Evolutionary conservation across 73 alveolate genomes (phyloP).

Genomic region (Paramecium sonneborni): DNA sequence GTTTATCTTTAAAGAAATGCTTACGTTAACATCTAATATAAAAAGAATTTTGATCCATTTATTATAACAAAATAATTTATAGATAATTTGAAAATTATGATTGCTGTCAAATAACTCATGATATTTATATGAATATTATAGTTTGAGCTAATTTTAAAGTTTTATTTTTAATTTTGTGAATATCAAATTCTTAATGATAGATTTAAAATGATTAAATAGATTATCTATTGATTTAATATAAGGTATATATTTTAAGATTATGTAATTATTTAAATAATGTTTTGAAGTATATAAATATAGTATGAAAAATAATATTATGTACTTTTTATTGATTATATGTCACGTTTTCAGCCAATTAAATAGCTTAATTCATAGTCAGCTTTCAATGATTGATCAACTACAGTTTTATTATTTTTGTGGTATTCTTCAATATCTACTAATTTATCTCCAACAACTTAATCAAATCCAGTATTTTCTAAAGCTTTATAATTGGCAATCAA

Average conservation of each 20-base stretch:
- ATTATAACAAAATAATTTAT: not conserved
- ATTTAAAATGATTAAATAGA: too few species aligned
- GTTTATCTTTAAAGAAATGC: constrained; percentile 16
- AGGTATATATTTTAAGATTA: too few species aligned
- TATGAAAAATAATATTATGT: not conserved
- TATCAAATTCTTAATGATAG: too few species aligned
- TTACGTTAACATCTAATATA: not conserved
- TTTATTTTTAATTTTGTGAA: too few species aligned
- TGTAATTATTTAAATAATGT: too few species aligned
- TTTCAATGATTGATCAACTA: not conserved
- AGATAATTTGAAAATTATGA: not conserved
- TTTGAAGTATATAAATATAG: too few species aligned
- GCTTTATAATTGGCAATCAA: not conserved
- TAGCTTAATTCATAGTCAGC: not conserved
- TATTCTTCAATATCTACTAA: constrained; percentile 10
- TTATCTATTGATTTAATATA: too few species aligned
- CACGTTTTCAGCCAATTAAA: not conserved
- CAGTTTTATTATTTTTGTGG: not conserved
- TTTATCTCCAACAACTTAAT: not conserved
- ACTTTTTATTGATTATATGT: not conserved
- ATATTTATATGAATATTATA: too few species aligned
- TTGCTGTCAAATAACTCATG: too few species aligned
- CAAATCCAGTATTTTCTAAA: not conserved
- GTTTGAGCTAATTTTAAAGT: too few species aligned
- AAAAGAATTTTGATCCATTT: not conserved